Conservation (phyloP, 192 early-diverging fungal genomes). For the Podila verticillata region DNA sequence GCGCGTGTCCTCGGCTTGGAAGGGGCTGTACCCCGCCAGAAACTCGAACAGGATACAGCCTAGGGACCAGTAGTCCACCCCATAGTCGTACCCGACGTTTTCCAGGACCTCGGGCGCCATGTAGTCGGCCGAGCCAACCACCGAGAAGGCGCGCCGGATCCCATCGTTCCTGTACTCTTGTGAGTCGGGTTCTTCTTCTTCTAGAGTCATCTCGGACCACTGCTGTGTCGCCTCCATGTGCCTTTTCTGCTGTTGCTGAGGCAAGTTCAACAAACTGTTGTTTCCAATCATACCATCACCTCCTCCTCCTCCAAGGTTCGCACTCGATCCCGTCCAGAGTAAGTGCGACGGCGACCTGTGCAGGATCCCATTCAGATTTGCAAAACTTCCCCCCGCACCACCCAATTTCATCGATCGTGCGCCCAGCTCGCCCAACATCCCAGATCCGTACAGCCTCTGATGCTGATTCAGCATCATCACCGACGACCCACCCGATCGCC, state of each 20-base stretch:
- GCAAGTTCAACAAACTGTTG: constrained; percentile 34
- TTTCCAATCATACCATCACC: not conserved
- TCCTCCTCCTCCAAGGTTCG: constrained; percentile 5
- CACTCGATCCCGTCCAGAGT: constrained; percentile 19
- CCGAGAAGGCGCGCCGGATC: constrained; percentile 73
- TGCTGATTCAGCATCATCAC: constrained; percentile 6
- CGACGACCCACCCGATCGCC: constrained; percentile 29
- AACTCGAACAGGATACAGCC: constrained; percentile 83
- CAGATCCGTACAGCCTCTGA: not conserved
- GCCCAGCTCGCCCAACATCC: not conserved
- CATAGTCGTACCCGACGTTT: constrained; percentile 71
- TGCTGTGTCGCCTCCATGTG: not conserved
- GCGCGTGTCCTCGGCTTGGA: constrained; percentile 72
- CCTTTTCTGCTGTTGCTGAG: not conserved
- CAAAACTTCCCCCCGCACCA: constrained; percentile 39
- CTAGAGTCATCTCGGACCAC: not conserved
- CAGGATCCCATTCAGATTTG: constrained; percentile 36
- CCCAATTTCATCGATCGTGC: not conserved
- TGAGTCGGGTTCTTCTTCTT: too few species aligned
- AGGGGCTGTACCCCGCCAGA: constrained; percentile 76
- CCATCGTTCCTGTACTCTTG: constrained; percentile 54
- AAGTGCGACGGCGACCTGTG: constrained; percentile 37
- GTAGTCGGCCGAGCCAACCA: constrained; percentile 89
- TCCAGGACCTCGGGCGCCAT: constrained; percentile 88
- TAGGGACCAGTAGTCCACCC: constrained; percentile 84